Base-by-base conservation (phyloP, 2,329 filamentous ascomycete species). In the Xylariales sp. region DNA sequence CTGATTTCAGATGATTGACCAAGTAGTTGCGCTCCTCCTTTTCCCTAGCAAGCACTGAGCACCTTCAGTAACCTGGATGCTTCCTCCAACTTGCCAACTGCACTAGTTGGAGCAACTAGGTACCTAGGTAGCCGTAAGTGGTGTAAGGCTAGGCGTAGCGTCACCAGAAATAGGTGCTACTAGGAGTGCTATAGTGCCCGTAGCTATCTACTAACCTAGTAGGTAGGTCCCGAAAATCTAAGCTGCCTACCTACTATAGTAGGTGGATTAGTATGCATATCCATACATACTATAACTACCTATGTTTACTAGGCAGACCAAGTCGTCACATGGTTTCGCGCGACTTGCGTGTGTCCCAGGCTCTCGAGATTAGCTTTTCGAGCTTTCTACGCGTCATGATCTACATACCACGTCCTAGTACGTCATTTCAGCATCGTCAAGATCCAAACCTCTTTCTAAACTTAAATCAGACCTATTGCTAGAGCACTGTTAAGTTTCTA, bases 241-340 rank as follows among this genome's bases (percentile, higher is more conserved):
- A 18, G 43, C 16, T 12, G 14, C 6, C 14, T 41, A 41, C 12
- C 39, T 41, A 14, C 23, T 23, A 23, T 23, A 23, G 23, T 23
- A 23, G 23, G 23, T 23, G 49, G 30, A 39, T 62, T 62, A 49
- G 59, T 49, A 36, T 54, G 58, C 46, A 53, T 53, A 16, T 7
- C 12, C 2, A 43, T 57, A 28, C 3, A 34, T 34, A 23, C 23
- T 23, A 23, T 23, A 23, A 2, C 1, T 23, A 23, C 23, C 23
- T 23, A 2, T 23, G 23, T 23, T 23, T 23, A 23, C 23, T 23
- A 39, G 36, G 9, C 36, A 3, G 12, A 50, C 5, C 28, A 62
- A 56, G 50, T 62, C 50, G 50, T 62, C 50, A 62, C 60, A 55
- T 55, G 50, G 41, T 41, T 49, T 62, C 60, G 60, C 52, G 41